Evolutionary conservation across 2,329 filamentous ascomycete species (phyloP).

Genomic region (Aspergillus sp.): DNA sequence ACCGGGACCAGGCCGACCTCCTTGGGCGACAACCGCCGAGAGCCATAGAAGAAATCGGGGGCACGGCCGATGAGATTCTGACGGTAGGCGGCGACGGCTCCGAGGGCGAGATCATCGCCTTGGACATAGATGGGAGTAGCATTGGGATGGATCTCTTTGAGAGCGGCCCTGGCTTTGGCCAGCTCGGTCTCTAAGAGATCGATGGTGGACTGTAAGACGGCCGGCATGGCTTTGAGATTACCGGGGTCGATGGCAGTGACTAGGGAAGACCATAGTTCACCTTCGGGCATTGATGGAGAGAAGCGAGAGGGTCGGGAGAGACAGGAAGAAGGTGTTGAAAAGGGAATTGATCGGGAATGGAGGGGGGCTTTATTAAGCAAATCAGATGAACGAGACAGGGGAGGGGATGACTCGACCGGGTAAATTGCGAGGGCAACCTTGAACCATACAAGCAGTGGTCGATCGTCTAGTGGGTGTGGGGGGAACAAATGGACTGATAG

Average conservation of each 20-base stretch:
- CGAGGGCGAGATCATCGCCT: slow-evolving; percentile 36
- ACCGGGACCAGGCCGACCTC: slow-evolving; percentile 35
- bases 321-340: not conserved
- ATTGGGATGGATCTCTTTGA: slow-evolving; percentile 41
- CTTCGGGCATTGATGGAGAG: slow-evolving; percentile 28
- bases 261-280: slow-evolving; percentile 36
- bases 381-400: not conserved
- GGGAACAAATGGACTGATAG: not conserved
- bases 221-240: slow-evolving; percentile 38
- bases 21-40: slow-evolving; percentile 35
- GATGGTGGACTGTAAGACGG: slow-evolving; percentile 41
- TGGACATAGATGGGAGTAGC: slow-evolving; percentile 24
- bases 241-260: slow-evolving; percentile 37
- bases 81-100: slow-evolving; percentile 40
- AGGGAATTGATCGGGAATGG: not conserved
- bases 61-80: slow-evolving; percentile 37
- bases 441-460: not conserved
- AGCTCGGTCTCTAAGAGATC: slow-evolving; percentile 42
- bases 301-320: slow-evolving; percentile 2
- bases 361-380: not conserved
- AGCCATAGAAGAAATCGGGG: slow-evolving; percentile 35
- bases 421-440: not conserved
- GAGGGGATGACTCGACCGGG: not conserved
- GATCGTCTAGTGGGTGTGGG: not conserved
- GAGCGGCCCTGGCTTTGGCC: slow-evolving; percentile 40